Evolutionary conservation across 495 filamentous ascomycete species (phyloP).

Genomic region (Pseudomonodictys pantanalensis): DNA sequence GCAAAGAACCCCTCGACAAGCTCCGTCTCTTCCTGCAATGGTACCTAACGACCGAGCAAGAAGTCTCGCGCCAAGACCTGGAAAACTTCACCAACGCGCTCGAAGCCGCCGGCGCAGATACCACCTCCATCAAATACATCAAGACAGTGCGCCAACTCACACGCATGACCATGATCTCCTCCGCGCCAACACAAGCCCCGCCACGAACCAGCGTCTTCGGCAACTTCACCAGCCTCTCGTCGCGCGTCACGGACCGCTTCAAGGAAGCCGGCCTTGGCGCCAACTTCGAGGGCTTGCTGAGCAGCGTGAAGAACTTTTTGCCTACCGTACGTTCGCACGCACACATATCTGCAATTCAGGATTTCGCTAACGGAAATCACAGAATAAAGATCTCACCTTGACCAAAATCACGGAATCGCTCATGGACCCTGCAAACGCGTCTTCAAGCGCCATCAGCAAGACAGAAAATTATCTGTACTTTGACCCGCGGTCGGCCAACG

Average conservation of each 20-base stretch:
- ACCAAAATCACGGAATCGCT: slow-evolving; percentile 98
- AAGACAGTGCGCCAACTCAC: slow-evolving; percentile 92
- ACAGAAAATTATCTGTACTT: slow-evolving; percentile 99
- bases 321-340: no score
- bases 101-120: slow-evolving; percentile 67
- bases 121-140: slow-evolving; percentile 77
- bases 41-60: slow-evolving; percentile 85
- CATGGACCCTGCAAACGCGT: slow-evolving; percentile 91
- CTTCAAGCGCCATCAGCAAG: slow-evolving; percentile 88
- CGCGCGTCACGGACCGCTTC: slow-evolving; percentile 85
- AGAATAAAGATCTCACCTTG: slow-evolving; percentile 89
- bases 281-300: slow-evolving; percentile 92
- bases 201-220: slow-evolving; percentile 71
- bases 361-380: no score
- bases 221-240: slow-evolving; percentile 85
- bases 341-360: no score
- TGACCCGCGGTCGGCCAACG: slow-evolving; percentile 88
- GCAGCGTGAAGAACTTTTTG: slow-evolving; percentile 98
- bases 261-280: slow-evolving; percentile 84
- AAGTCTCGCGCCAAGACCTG: slow-evolving; percentile 78
- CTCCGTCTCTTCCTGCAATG: slow-evolving; percentile 93
- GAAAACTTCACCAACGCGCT: slow-evolving; percentile 84
- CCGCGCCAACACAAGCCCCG: slow-evolving; percentile 65
- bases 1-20: slow-evolving; percentile 81
- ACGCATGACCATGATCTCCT: slow-evolving; percentile 98